Percentiles rank a stretch among this genome's conserved stretches.
These are phyloP conservation scores for Pochonia chlamydosporia DNA, from an alignment of 2,329 filamentous ascomycete genomes.

Conservation along the genomic window DNA sequence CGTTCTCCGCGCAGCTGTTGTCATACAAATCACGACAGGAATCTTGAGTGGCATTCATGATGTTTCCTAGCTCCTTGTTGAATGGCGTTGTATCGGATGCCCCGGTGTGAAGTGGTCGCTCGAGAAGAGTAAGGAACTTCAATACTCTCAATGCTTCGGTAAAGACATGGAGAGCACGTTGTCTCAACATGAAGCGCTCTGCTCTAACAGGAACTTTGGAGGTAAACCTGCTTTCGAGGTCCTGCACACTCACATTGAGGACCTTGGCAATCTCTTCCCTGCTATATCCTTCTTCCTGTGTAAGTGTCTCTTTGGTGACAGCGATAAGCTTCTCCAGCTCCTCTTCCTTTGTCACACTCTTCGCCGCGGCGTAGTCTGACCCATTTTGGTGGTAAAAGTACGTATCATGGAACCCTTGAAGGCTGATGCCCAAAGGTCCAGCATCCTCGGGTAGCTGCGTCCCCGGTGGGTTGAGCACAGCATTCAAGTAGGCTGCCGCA, in stretches of 20 bases:
- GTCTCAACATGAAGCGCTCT: slow-evolving; percentile 78
- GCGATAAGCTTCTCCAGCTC: slow-evolving; percentile 71
- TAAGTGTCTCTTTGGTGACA: slow-evolving; percentile 64
- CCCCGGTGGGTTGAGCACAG: slow-evolving; percentile 48
- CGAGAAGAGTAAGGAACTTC: slow-evolving; percentile 74
- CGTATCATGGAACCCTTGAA: slow-evolving; percentile 80
- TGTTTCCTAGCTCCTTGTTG: slow-evolving; percentile 65
- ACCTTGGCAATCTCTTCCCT: slow-evolving; percentile 74
- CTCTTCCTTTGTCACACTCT: slow-evolving; percentile 42
- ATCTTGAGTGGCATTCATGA: slow-evolving; percentile 86
- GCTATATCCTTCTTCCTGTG: slow-evolving; percentile 79
- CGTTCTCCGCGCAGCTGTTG: slow-evolving; percentile 89
- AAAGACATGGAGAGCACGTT: slow-evolving; percentile 87
- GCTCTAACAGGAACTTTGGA: slow-evolving; percentile 85
- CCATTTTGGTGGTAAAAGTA: slow-evolving; percentile 56
- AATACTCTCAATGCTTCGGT: slow-evolving; percentile 82
- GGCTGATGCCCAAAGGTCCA: slow-evolving; percentile 73
- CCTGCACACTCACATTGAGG: slow-evolving; percentile 61
- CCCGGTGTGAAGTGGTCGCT: slow-evolving; percentile 36
- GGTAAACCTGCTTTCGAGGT: slow-evolving; percentile 74
- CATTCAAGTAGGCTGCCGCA: slow-evolving; percentile 65
- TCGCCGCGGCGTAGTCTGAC: slow-evolving; percentile 34
- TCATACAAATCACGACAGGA: slow-evolving; percentile 86
- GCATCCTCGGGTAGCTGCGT: slow-evolving; percentile 68
- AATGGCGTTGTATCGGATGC: slow-evolving; percentile 51